Conservation (phyloP, 176 grass and related monocot genomes). For the Oropetium thomaeum region DNA sequence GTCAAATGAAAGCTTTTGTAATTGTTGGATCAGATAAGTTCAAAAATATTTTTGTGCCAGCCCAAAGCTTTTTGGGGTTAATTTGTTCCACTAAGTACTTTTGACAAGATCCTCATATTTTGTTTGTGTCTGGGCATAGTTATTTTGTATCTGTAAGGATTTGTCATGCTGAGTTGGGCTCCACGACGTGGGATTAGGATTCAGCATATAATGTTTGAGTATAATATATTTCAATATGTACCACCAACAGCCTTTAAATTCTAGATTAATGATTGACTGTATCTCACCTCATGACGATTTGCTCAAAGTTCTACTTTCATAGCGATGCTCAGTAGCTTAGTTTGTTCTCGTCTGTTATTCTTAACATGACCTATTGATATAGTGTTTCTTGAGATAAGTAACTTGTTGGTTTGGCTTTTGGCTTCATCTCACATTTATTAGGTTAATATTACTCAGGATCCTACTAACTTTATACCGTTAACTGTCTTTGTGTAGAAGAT, state of each 20-base stretch:
- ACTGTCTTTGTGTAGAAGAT: not conserved
- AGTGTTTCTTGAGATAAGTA: not conserved
- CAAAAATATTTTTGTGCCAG: not conserved
- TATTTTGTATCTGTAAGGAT: not conserved
- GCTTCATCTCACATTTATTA: not conserved
- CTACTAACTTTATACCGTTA: not conserved
- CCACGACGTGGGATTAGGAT: not conserved
- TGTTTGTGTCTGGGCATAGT: not conserved
- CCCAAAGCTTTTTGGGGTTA: conserved; percentile 2
- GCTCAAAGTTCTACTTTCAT: not conserved
- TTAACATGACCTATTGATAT: not conserved
- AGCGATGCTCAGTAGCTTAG: not conserved
- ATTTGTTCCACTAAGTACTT: not conserved
- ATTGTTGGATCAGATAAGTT: not conserved
- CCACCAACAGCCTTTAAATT: not conserved
- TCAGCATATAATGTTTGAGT: not conserved
- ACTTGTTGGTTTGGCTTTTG: not conserved
- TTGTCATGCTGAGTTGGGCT: not conserved
- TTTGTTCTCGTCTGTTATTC: not conserved
- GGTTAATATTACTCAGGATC: not conserved
- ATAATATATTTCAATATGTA: not conserved
- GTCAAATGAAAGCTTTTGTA: not conserved
- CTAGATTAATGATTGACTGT: not conserved
- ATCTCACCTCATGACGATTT: not conserved
- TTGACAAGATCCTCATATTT: not conserved